Percentiles rank a stretch among this genome's conserved stretches.
phyloP scores from a whole-genome alignment of 1,284 basidiomycete species.

The Heterobasidion occidentale region DNA sequence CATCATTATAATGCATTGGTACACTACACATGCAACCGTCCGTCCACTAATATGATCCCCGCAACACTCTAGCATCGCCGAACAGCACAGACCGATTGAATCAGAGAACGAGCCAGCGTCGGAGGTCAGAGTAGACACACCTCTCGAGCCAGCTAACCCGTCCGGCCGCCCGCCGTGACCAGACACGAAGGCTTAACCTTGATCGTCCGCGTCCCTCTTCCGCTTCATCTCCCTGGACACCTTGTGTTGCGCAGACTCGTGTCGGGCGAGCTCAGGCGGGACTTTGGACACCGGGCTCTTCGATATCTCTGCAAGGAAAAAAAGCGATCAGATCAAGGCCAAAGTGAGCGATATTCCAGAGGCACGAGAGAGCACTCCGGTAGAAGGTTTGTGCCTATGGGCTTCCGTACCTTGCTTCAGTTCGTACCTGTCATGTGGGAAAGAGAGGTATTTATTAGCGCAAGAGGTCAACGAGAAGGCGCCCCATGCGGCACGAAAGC shows the following conservation, averaged over 20 bases:
- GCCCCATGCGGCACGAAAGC: background rate
- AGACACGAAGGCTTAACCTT: background rate
- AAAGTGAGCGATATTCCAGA: background rate
- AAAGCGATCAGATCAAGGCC: constrained; percentile 5
- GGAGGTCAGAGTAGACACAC: background rate
- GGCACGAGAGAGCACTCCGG: background rate
- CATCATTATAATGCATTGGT: too few relatives aligned
- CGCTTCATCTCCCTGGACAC: constrained; percentile 90
- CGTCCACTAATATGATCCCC: background rate
- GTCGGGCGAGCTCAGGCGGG: constrained; percentile 77
- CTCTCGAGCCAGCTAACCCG: background rate
- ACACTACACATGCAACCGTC: too few relatives aligned
- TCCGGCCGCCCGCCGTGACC: too few relatives aligned
- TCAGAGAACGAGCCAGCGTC: background rate
- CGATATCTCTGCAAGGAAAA: constrained; percentile 60
- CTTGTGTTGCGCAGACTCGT: constrained; percentile 85
- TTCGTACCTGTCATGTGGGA: constrained; percentile 56
- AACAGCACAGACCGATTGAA: background rate
- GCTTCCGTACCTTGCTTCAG: constrained; percentile 67
- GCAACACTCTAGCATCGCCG: background rate
- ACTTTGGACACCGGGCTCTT: constrained; percentile 93
- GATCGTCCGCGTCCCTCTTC: constrained; percentile 73
- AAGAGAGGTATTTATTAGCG: background rate
- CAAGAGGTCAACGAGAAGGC: background rate
- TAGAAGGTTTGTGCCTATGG: background rate